These are phyloP conservation scores for Hypoxylon lienhwacheense DNA, from an alignment of 495 filamentous ascomycete genomes.

Conservation along the genomic window DNA sequence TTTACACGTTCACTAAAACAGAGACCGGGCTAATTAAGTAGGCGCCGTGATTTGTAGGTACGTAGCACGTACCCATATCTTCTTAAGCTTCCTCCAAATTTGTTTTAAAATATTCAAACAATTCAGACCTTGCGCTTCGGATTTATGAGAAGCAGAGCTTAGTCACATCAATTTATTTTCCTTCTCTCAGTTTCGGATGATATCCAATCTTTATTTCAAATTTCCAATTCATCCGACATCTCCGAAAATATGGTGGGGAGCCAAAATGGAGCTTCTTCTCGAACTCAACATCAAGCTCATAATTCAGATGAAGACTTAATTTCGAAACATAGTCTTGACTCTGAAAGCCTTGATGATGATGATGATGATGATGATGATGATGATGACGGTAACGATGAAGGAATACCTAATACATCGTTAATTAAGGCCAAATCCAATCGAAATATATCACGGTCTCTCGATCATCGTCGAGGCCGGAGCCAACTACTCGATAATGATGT, in stretches of 20 bases:
- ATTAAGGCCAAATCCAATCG: slow-evolving; percentile 3
- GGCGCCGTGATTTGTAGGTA: too few relatives aligned
- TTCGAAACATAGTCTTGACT: not conserved
- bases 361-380: slow-evolving; percentile 13
- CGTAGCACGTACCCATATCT: too few relatives aligned
- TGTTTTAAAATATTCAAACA: too few relatives aligned
- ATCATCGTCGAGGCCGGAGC: slow-evolving; percentile 8
- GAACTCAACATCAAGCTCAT: not conserved
- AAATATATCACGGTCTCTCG: slow-evolving; percentile 1
- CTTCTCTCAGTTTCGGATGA: not conserved
- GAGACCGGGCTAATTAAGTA: too few relatives aligned
- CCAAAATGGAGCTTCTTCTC: slow-evolving; percentile 14
- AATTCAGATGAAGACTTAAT: not conserved
- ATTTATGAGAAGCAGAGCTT: not conserved
- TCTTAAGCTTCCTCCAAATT: too few relatives aligned
- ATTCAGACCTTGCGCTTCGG: too few relatives aligned
- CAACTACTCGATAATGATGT: slow-evolving; percentile 1
- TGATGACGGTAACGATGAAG: too few relatives aligned
- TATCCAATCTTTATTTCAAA: not conserved
- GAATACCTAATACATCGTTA: slow-evolving; percentile 3
- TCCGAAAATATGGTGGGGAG: slow-evolving; percentile 21
- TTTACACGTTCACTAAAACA: too few relatives aligned
- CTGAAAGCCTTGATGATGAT: slow-evolving; percentile 24
- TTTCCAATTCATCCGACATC: not conserved
- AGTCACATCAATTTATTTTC: not conserved